Evolutionary conservation across 2,329 filamentous ascomycete genomes (phyloP).

Genomic region (Fusarium torulosum): DNA sequence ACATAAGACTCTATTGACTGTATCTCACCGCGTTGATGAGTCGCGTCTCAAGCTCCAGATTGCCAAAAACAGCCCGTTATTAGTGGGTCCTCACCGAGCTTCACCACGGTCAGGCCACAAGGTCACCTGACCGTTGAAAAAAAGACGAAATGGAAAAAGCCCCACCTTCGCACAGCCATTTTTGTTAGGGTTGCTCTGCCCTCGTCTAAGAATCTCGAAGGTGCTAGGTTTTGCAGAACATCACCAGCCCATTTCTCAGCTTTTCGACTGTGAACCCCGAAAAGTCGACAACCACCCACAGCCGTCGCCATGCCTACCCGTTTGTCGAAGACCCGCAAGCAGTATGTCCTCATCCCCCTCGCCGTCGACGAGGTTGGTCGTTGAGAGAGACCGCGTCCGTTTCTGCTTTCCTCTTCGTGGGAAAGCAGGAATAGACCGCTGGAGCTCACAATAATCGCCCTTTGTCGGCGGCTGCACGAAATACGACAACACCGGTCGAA

Average conservation of each 20-base stretch:
- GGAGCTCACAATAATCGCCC: conserved; percentile 40
- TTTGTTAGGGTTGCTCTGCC: conserved; percentile 58
- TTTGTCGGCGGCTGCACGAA: conserved; percentile 37
- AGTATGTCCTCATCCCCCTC: conserved; percentile 65
- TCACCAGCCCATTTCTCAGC: conserved; percentile 54
- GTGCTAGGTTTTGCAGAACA: conserved; percentile 54
- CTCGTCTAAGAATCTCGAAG: conserved; percentile 56
- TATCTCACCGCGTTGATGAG: conserved; percentile 8
- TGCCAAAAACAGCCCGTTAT: conserved; percentile 24
- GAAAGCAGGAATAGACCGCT: conserved; percentile 25
- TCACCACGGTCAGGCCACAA: conserved; percentile 41
- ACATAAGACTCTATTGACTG: neutral
- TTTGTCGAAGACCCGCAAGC: conserved; percentile 82
- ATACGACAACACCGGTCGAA: conserved; percentile 6
- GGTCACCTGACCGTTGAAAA: conserved; percentile 50
- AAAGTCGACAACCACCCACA: conserved; percentile 58
- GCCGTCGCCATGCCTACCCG: conserved; percentile 78
- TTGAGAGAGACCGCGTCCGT: conserved; percentile 35
- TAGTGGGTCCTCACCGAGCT: conserved; percentile 37
- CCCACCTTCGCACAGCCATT: conserved; percentile 30
- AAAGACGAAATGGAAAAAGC: neutral
- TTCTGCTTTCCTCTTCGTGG: neutral
- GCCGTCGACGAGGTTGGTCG: conserved; percentile 41
- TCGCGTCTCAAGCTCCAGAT: conserved; percentile 31
- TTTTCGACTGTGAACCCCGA: conserved; percentile 54